Evolutionary conservation across 2,329 filamentous ascomycete species (phyloP).

Genomic region (Ascochyta koolunga): DNA sequence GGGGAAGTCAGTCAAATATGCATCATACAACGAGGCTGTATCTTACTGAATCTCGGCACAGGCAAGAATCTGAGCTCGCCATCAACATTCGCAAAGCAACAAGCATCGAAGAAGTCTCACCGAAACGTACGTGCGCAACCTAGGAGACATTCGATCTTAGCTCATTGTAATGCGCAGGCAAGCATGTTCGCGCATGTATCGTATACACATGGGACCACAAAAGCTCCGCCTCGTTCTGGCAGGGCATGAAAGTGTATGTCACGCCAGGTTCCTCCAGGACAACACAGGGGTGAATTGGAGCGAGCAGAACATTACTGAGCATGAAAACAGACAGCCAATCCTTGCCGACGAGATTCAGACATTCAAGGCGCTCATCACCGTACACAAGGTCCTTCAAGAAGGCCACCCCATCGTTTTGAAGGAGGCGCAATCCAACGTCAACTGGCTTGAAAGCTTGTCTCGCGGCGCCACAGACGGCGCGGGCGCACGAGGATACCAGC

Average conservation of each 20-base stretch:
- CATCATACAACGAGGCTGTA: neutral
- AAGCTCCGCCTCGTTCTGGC: conserved; percentile 93
- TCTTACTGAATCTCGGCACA: conserved; percentile 28
- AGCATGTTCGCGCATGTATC: conserved; percentile 97
- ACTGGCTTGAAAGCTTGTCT: conserved; percentile 92
- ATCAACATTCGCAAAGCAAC: conserved; percentile 73
- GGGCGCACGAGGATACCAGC: conserved; percentile 84
- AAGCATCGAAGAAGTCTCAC: conserved; percentile 69
- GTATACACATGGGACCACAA: conserved; percentile 99
- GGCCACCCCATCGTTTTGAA: conserved; percentile 86
- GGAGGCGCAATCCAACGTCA: conserved; percentile 86
- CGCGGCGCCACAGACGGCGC: conserved; percentile 78
- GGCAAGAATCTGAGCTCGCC: conserved; percentile 68
- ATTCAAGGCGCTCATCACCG: conserved; percentile 96
- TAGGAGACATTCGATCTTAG: conserved; percentile 17
- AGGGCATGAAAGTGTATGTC: conserved; percentile 93
- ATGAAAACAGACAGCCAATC: conserved; percentile 79
- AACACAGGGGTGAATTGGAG: neutral
- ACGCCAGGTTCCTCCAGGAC: neutral
- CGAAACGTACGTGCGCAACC: conserved; percentile 61
- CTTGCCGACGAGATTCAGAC: conserved; percentile 98
- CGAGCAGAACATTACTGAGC: conserved; percentile 19
- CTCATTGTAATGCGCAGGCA: conserved; percentile 59
- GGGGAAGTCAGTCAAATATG: conserved; percentile 59
- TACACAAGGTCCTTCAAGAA: conserved; percentile 97